Evolutionary conservation across 1,284 basidiomycete species (phyloP), one percentile per base, ranked within the genome.

Genomic region (Cutaneotrichosporon dermatis): DNA sequence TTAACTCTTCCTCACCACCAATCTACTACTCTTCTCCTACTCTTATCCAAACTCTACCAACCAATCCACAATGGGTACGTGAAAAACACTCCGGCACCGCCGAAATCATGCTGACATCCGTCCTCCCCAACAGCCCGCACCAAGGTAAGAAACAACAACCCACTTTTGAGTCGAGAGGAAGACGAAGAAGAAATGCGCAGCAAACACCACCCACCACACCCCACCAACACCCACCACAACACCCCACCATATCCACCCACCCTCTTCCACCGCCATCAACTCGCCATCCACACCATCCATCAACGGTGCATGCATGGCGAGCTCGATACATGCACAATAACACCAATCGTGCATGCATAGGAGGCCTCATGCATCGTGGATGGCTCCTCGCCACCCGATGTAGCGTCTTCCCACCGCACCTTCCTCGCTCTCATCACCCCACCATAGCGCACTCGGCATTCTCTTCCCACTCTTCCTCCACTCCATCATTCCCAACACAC

Each of bases 121-220:
- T 25, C 25, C 25, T 34, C 51, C 44, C 13, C 52, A 54, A 56
- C 55, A 64, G 63, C 63, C 50, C 63, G 63, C 41, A 64, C 63
- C 54, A 64, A 64, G 60, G 63, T 64, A 46, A 62, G 61, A 61
- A 25, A 51, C 25, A 25, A 8, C 44, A 51, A 16, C 25, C 25
- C 50, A 57, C 8, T 15, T 34, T 11, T 25, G 25, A 25, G 25
- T 25, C 25, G 37, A 36, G 36, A 36, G 34, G 43, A 40, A 35
- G n/a, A 46, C 15, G 37, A 35, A 46, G 37, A 44, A 34, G 9
- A 25, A 16, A 35, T 35, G 35, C 34, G 39, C 43, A 35, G 40
- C 50, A 53, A 37, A 36, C 15, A 9, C 4, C 12, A 52, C 25
- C 37, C 55, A 49, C 45, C 48, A 5, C 41, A 59, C 53, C 13